phyloP scores from a whole-genome alignment of 2,329 filamentous ascomycete species.

The Decorospora gaudefroyi region DNA sequence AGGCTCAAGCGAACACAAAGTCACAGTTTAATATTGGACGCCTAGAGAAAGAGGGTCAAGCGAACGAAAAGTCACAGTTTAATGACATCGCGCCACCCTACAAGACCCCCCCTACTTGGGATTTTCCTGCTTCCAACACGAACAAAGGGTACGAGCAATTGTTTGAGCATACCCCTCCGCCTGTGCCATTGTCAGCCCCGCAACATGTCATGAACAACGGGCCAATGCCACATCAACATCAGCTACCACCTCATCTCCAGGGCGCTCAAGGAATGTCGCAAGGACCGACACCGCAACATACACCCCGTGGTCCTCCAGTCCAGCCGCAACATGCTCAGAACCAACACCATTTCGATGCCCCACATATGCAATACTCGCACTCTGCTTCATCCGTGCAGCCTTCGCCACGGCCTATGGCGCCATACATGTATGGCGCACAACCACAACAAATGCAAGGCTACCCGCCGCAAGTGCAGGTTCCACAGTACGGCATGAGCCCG shows the following conservation, averaged over 20 bases:
- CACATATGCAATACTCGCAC: constrained; percentile 84
- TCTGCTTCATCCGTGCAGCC: constrained; percentile 79
- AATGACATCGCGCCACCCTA: constrained; percentile 83
- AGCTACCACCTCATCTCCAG: constrained; percentile 80
- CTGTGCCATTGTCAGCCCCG: constrained; percentile 63
- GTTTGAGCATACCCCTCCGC: constrained; percentile 69
- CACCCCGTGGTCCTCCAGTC: constrained; percentile 75
- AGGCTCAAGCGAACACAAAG: no score
- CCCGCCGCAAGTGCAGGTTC: constrained; percentile 63
- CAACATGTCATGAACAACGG: constrained; percentile 66
- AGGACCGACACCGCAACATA: constrained; percentile 73
- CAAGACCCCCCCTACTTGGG: constrained; percentile 85
- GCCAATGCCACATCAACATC: constrained; percentile 79
- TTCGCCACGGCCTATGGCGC: constrained; percentile 76
- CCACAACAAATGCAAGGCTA: constrained; percentile 57
- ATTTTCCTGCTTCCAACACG: constrained; percentile 67
- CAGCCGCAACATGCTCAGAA: constrained; percentile 72
- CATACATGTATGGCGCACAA: constrained; percentile 70
- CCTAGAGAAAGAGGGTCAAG: constrained; percentile 66
- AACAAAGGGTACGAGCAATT: constrained; percentile 80
- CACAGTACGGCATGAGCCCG: constrained; percentile 71
- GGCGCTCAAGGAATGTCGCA: constrained; percentile 69
- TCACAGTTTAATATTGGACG: no score
- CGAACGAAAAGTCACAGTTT: constrained; percentile 62
- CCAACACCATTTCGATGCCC: constrained; percentile 76